These are phyloP conservation scores for Xylaria sp. DNA, from an alignment of 2,329 filamentous ascomycete species.

Conservation along the genomic window DNA sequence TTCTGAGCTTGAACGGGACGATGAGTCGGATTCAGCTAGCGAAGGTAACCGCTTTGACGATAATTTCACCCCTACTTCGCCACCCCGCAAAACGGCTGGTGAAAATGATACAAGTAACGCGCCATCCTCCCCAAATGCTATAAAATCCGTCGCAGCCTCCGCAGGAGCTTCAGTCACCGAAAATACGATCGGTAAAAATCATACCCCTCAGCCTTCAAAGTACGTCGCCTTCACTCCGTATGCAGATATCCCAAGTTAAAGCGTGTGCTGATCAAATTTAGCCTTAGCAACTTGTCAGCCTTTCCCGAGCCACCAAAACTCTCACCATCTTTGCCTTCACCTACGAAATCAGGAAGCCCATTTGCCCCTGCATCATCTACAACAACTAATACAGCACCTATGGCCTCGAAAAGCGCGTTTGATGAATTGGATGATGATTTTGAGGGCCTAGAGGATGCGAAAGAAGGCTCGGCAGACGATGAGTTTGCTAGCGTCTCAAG, in stretches of 20 bases:
- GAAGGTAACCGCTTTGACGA: conserved; percentile 90
- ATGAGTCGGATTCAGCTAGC: conserved; percentile 81
- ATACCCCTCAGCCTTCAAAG: conserved; percentile 39
- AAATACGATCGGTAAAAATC: conserved; percentile 27
- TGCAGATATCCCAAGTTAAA: not conserved
- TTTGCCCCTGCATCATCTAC: conserved; percentile 45
- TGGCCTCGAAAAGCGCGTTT: conserved; percentile 61
- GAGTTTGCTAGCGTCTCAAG: conserved; percentile 78
- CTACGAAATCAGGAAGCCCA: conserved; percentile 40
- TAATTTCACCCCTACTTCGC: conserved; percentile 76
- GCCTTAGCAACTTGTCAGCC: conserved; percentile 36
- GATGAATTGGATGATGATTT: conserved; percentile 82
- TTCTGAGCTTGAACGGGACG: conserved; percentile 79
- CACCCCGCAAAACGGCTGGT: conserved; percentile 45
- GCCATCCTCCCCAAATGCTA: conserved; percentile 36
- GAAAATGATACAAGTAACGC: conserved; percentile 36
- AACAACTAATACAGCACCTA: conserved; percentile 41
- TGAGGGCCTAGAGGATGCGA: conserved; percentile 81
- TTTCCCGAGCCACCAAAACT: conserved; percentile 44
- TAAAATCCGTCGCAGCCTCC: conserved; percentile 40
- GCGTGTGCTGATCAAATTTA: conserved; percentile 33
- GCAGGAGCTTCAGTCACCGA: conserved; percentile 38
- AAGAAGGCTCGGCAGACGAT: conserved; percentile 78
- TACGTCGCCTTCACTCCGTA: conserved; percentile 32
- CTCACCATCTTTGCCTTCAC: conserved; percentile 44